A percentile compares a stretch with the other conserved stretches of the same genome.
Conservation (phyloP, 768 basidiomycete species). For the Tulasnella sp. region DNA sequence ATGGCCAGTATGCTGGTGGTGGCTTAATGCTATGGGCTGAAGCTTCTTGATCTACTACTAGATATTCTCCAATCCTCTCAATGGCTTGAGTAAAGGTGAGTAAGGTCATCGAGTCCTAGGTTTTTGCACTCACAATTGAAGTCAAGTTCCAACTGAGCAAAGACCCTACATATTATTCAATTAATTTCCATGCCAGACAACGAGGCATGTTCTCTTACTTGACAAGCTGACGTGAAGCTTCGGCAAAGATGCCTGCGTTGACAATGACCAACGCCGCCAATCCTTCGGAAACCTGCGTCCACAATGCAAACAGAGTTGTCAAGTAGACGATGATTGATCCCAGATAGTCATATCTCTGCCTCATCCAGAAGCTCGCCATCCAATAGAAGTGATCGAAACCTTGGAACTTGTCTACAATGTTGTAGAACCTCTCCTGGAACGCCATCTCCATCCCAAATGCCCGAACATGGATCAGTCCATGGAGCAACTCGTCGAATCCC, state of each 20-base stretch:
- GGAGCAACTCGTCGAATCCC: constrained; percentile 58
- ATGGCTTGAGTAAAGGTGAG: constrained; percentile 28
- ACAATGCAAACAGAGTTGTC: constrained; percentile 57
- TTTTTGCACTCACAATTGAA: constrained; percentile 31
- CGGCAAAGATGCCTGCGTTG: constrained; percentile 56
- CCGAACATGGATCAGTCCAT: constrained; percentile 54
- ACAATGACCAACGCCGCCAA: constrained; percentile 61
- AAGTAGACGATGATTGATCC: constrained; percentile 60
- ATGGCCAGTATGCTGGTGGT: constrained; percentile 68
- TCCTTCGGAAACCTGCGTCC: constrained; percentile 44
- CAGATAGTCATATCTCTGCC: constrained; percentile 64
- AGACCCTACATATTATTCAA: constrained; percentile 32
- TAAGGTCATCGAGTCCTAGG: background rate
- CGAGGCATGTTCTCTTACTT: constrained; percentile 25
- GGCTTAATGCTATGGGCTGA: constrained; percentile 44
- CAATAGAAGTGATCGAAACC: constrained; percentile 56
- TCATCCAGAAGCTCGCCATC: constrained; percentile 57
- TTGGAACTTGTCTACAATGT: constrained; percentile 50
- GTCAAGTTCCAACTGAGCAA: constrained; percentile 59
- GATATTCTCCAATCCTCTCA: constrained; percentile 61
- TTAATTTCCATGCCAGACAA: constrained; percentile 5
- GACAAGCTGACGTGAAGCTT: constrained; percentile 54
- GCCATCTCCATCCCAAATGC: constrained; percentile 60
- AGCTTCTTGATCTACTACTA: constrained; percentile 56
- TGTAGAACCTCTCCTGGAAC: constrained; percentile 54